phyloP scores from a whole-genome alignment of 305 asterid genomes.

The Fraxinus nigra region DNA sequence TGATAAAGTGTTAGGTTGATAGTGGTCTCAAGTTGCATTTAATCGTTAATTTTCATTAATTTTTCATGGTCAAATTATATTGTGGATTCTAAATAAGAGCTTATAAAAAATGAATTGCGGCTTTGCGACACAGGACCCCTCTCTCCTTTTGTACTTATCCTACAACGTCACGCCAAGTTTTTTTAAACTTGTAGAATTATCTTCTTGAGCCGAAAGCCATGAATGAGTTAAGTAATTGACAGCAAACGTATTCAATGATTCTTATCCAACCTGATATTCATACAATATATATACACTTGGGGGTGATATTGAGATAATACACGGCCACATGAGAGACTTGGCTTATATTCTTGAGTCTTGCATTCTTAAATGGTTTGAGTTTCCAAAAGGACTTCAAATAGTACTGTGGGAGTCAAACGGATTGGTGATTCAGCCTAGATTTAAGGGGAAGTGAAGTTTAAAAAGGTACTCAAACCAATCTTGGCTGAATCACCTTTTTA shows the following conservation, averaged over 20 bases:
- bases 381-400: neutral
- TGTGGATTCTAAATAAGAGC: neutral
- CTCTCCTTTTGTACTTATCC: neutral
- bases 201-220: neutral
- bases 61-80: neutral
- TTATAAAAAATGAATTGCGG: neutral
- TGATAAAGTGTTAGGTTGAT: neutral
- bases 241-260: neutral
- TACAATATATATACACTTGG: neutral
- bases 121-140: neutral
- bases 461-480: neutral
- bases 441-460: neutral
- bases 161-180: neutral
- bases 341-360: neutral
- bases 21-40: neutral
- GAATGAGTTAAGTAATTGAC: neutral
- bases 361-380: neutral
- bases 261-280: neutral
- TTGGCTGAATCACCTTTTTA: neutral
- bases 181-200: neutral
- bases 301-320: neutral
- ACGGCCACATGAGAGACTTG: neutral
- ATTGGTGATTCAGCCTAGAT: neutral
- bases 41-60: neutral
- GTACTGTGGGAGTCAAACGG: neutral